A percentile compares a stretch with the other conserved stretches of the same genome.
phyloP scores from a whole-genome alignment of 2,329 filamentous ascomycete species.

The Orbilia oligospora region DNA sequence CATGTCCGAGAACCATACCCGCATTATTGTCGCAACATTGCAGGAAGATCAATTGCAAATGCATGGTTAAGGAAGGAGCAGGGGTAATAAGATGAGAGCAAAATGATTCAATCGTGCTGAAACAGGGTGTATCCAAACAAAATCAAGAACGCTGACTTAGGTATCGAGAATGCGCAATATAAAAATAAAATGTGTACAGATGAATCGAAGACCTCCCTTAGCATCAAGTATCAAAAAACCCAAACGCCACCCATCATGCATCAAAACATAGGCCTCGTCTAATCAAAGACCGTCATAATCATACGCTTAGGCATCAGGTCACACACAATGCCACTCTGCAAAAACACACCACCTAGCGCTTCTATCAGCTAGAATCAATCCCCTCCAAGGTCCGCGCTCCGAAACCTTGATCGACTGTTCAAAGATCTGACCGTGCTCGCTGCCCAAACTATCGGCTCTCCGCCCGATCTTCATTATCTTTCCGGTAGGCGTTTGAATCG shows the following conservation, averaged over 20 bases:
- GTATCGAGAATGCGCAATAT: constrained; percentile 61
- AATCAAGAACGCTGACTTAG: constrained; percentile 63
- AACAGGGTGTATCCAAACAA: constrained; percentile 56
- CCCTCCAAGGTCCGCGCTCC: constrained; percentile 84
- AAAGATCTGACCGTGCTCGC: constrained; percentile 75
- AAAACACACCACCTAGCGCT: constrained; percentile 93
- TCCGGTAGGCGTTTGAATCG: constrained; percentile 92
- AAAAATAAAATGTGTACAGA: constrained; percentile 59
- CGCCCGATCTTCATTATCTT: constrained; percentile 92
- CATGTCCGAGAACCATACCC: background rate
- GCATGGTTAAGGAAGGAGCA: background rate
- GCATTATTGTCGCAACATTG: constrained; percentile 6
- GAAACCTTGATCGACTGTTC: constrained; percentile 93
- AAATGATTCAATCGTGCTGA: background rate
- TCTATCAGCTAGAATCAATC: constrained; percentile 84
- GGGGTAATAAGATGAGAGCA: background rate
- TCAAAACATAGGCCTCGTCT: constrained; percentile 28
- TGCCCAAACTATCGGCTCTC: constrained; percentile 77
- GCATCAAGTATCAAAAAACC: constrained; percentile 31
- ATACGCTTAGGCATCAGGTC: constrained; percentile 24
- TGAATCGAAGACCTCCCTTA: constrained; percentile 38
- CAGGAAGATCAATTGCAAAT: constrained; percentile 5
- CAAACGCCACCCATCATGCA: constrained; percentile 31
- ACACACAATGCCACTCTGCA: constrained; percentile 82
- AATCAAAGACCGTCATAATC: constrained; percentile 34